Percentiles rank a stretch among this genome's conserved stretches.
phyloP scores from a whole-genome alignment of 306 rosid genomes.

The Oemleria cerasiformis region DNA sequence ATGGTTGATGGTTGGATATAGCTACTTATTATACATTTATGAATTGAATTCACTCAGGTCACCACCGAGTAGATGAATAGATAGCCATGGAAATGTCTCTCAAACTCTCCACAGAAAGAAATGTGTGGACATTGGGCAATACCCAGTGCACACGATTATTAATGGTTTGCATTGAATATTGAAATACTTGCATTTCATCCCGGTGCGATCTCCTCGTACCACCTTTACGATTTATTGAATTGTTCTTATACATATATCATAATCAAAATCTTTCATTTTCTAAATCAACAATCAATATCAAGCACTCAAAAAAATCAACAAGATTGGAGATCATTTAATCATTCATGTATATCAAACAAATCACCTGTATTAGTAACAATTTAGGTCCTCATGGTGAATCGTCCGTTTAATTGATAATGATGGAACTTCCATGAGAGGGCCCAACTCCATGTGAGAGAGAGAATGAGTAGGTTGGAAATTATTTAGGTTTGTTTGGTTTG shows the following conservation, averaged over 20 bases:
- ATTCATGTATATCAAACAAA: too few relatives aligned
- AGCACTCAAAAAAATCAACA: too few relatives aligned
- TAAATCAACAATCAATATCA: too few relatives aligned
- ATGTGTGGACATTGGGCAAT: slow-evolving; percentile 25
- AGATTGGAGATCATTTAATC: too few relatives aligned
- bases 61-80: neutral
- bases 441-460: slow-evolving; percentile 1
- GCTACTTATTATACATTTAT: neutral
- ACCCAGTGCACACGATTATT: neutral
- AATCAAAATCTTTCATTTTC: too few relatives aligned
- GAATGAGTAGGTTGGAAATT: slow-evolving; percentile 1
- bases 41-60: neutral
- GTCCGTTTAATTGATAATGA: neutral
- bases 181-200: too few relatives aligned
- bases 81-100: slow-evolving; percentile 5
- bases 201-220: too few relatives aligned
- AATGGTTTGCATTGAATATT: slow-evolving; percentile 24
- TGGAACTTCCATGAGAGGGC: slow-evolving; percentile 2
- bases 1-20: neutral
- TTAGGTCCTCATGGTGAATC: neutral
- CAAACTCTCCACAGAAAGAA: slow-evolving; percentile 13
- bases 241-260: too few relatives aligned
- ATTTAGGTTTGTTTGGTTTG: slow-evolving; percentile 17
- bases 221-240: too few relatives aligned
- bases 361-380: too few relatives aligned